phyloP scores from a whole-genome alignment of 2,329 filamentous ascomycete species.

The Hypoxylon sp. region DNA sequence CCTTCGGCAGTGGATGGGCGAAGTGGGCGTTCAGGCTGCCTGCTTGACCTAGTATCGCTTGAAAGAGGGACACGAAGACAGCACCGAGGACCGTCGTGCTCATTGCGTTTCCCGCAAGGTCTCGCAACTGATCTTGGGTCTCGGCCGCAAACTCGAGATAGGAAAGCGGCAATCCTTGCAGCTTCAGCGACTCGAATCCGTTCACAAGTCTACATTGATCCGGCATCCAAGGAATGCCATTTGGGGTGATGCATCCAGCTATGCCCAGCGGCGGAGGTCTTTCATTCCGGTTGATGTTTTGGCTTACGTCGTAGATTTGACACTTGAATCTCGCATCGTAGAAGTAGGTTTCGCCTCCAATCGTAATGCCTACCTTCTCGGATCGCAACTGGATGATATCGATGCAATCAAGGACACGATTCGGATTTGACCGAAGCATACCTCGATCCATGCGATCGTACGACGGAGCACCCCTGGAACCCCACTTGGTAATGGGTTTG shows the following conservation, averaged over 20 bases:
- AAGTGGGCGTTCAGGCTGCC: not conserved
- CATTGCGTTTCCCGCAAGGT: conserved; percentile 87
- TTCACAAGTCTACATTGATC: conserved; percentile 72
- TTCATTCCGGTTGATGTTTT: conserved; percentile 76
- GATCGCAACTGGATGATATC: conserved; percentile 73
- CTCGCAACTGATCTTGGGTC: conserved; percentile 72
- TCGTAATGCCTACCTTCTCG: conserved; percentile 55
- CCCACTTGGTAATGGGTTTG: conserved; percentile 73
- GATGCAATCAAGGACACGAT: conserved; percentile 75
- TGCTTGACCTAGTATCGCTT: conserved; percentile 51
- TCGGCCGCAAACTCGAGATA: conserved; percentile 76
- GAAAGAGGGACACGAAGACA: conserved; percentile 72
- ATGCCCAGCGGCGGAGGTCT: conserved; percentile 68
- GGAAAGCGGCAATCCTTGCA: conserved; percentile 79
- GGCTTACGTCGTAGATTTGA: conserved; percentile 74
- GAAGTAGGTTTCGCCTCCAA: not conserved
- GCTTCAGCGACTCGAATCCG: conserved; percentile 72
- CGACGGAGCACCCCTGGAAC: conserved; percentile 61
- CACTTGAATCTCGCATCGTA: conserved; percentile 67
- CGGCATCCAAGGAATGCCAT: conserved; percentile 72
- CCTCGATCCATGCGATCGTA: conserved; percentile 52
- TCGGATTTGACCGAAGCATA: conserved; percentile 63
- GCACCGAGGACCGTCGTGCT: conserved; percentile 78
- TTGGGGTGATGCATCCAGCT: conserved; percentile 77
- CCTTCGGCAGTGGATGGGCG: not conserved